phyloP scores from a whole-genome alignment of 139 green algal species.

The Chlorella sp. region DNA sequence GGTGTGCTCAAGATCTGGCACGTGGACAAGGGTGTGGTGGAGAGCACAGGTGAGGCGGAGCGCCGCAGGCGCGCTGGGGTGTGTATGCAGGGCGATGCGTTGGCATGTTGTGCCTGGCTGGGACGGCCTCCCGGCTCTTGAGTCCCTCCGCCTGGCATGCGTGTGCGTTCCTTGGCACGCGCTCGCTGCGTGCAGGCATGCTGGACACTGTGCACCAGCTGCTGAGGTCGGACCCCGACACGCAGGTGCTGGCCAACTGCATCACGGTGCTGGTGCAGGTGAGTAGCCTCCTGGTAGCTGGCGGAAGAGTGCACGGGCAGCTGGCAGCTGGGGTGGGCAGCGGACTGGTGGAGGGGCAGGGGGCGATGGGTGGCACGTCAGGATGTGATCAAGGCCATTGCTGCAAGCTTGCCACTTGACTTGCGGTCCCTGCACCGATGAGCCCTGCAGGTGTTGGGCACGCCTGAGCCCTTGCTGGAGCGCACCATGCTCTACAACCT shows the following conservation, averaged over 20 bases:
- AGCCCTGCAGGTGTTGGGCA: too few relatives aligned
- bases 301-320: neutral
- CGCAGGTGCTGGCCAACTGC: conserved; percentile 87
- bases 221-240: conserved; percentile 63
- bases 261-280: conserved; percentile 68
- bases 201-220: conserved; percentile 60
- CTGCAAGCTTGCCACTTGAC: too few relatives aligned
- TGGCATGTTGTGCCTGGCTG: neutral
- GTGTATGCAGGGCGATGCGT: neutral
- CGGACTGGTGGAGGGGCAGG: too few relatives aligned
- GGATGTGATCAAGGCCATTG: too few relatives aligned
- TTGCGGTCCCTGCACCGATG: too few relatives aligned
- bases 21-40: conserved; percentile 47
- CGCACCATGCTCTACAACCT: conserved; percentile 77
- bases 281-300: neutral
- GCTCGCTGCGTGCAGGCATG: conserved; percentile 38
- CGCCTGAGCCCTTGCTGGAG: too few relatives aligned
- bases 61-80: neutral
- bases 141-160: neutral
- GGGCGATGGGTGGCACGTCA: too few relatives aligned
- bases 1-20: conserved; percentile 88
- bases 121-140: too few relatives aligned
- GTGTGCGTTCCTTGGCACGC: neutral
- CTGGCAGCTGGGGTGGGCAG: neutral
- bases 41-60: conserved; percentile 13